Base-by-base conservation (phyloP, 805 yeast species). In the Metschnikowia anglica region DNA sequence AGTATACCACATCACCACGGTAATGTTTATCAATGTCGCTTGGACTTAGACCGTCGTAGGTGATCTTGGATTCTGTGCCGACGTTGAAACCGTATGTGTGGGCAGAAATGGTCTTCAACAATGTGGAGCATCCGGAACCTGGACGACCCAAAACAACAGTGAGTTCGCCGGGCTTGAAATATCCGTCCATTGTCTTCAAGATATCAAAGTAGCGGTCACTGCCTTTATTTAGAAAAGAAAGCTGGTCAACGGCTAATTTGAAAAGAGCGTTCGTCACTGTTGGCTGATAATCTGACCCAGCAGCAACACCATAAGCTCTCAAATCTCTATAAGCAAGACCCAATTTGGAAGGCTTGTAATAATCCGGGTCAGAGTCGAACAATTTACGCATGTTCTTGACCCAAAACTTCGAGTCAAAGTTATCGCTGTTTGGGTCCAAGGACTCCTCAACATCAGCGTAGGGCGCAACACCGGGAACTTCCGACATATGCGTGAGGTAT, bases 121-220 rank as follows among this genome's bases (percentile, higher is more conserved):
- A 65, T 0, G 88, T 81, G 2, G 87, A 75, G 60, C 88, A 83
- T 50, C 89, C 88, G n/a, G 88, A 79, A 55, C 91, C 91, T 1
- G 91, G 91, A 62, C 90, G 76, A 44, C 93, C 91, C 34, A 85
- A 66, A 9, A 85, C 88, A 37, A 83, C 84, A 6, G 84, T 74
- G 35, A 83, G 65, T 47, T 81, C 82, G 37, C 88, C 88, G 3
- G 86, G 81, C 39, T 65, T 66, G 42, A 81, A 67, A 3, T 75
- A 40, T 13, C 82, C 88, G 54, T 81, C 85, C 85, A 81, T 80
- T 23, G 83, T 73, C 57, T 80, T 81, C 60, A 77, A 67, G 48
- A 77, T 81, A 47, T 76, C 77, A 49, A 77, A 79, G 43, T 53
- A 47, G 8, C 55, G 48, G 15, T 34, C 48, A 23, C 46, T 49